These are phyloP conservation scores for Amauroascus verrucosus DNA, from an alignment of 2,329 filamentous ascomycete species.

Conservation along the genomic window DNA sequence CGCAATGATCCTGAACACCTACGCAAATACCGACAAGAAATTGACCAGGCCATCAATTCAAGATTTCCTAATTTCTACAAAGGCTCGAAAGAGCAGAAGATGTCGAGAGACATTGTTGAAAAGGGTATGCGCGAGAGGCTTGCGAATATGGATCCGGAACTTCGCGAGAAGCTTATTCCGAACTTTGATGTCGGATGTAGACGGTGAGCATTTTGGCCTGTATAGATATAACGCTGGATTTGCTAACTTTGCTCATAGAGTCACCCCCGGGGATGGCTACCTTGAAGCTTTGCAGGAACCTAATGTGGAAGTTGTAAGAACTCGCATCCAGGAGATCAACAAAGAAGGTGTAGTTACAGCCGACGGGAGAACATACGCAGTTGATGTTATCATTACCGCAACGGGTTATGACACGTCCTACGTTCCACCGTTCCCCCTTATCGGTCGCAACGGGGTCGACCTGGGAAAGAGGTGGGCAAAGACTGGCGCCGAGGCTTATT, in stretches of 20 bases:
- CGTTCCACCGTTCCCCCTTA: conserved; percentile 7
- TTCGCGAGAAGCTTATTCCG: conserved; percentile 24
- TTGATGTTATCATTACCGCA: conserved; percentile 27
- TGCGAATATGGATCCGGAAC: conserved; percentile 18
- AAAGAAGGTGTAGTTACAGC: conserved; percentile 16
- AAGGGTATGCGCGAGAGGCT: conserved; percentile 18
- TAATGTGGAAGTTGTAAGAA: conserved; percentile 18
- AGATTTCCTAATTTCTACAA: conserved; percentile 18
- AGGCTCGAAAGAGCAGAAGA: conserved; percentile 11
- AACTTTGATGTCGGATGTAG: conserved; percentile 28
- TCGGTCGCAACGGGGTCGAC: conserved; percentile 6
- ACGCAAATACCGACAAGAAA: conserved; percentile 27
- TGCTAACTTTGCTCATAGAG: conserved; percentile 19
- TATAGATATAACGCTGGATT: background rate
- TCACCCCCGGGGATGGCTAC: conserved; percentile 18
- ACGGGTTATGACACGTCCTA: conserved; percentile 29
- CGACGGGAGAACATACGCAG: conserved; percentile 17
- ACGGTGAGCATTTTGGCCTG: background rate
- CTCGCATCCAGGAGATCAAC: conserved; percentile 12
- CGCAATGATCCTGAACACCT: conserved; percentile 19
- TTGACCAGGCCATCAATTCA: conserved; percentile 22
- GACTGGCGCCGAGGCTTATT: conserved; percentile 9
- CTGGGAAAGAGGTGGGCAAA: conserved; percentile 8
- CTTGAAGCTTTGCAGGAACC: conserved; percentile 18
- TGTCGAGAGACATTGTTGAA: background rate